Conservation (phyloP, 139 green algal genomes). For the Asterochloris sp. region DNA sequence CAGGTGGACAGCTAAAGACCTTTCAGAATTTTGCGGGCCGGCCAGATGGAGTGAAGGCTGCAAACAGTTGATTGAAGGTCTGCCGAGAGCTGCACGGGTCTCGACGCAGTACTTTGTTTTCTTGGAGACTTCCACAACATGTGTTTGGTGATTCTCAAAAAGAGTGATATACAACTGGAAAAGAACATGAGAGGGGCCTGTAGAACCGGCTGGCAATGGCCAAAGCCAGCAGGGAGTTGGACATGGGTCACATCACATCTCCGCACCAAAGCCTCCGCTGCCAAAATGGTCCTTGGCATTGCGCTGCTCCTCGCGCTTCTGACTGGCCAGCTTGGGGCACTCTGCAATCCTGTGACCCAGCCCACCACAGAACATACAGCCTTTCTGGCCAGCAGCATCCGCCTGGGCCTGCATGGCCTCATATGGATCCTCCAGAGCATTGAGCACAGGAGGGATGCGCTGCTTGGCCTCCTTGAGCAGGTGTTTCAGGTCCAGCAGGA, state of each 20-base stretch:
- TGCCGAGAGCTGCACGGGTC: too few relatives aligned
- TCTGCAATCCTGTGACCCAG: conserved; percentile 94
- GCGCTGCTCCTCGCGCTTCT: conserved; percentile 57
- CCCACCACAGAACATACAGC: conserved; percentile 95
- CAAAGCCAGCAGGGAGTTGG: neutral
- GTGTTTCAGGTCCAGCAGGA: conserved; percentile 98
- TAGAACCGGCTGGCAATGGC: neutral
- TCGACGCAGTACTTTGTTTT: too few relatives aligned
- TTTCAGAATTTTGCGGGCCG: too few relatives aligned
- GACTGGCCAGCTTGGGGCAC: conserved; percentile 88
- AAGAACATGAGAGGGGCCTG: neutral
- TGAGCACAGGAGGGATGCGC: conserved; percentile 88
- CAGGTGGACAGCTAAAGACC: too few relatives aligned
- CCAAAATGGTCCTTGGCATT: conserved; percentile 80
- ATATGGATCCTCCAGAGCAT: conserved; percentile 82
- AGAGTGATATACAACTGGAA: neutral
- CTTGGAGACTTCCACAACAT: too few relatives aligned
- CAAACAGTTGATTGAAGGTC: too few relatives aligned
- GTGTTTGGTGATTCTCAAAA: neutral
- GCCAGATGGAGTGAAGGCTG: too few relatives aligned
- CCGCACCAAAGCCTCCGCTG: conserved; percentile 68
- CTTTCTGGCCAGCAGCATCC: conserved; percentile 68
- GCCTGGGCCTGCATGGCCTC: conserved; percentile 78
- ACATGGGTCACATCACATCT: conserved; percentile 40
- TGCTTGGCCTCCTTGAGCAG: conserved; percentile 95